A percentile compares a stretch with the other conserved stretches of the same genome.
These are phyloP conservation scores for Syzygium oleosum DNA, from an alignment of 345 rosid genomes.

Conservation along the genomic window DNA sequence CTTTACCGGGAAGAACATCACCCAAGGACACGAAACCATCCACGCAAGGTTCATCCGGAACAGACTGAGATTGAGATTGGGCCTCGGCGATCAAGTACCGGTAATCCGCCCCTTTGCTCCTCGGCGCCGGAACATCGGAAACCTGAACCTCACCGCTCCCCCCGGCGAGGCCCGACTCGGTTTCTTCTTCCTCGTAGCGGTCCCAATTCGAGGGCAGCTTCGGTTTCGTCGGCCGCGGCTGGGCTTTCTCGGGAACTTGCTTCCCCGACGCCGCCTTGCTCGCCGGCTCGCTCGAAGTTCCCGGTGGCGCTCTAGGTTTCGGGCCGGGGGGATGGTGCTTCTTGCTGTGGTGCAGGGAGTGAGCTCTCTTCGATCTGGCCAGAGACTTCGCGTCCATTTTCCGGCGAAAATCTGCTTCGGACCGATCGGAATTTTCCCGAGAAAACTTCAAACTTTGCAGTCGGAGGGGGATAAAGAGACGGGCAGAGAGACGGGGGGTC, in stretches of 20 bases:
- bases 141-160: neutral
- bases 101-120: constrained; percentile 86
- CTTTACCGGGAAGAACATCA: constrained; percentile 53
- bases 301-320: constrained; percentile 23
- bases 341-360: constrained; percentile 57
- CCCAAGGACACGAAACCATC: constrained; percentile 35
- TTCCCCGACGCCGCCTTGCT: constrained; percentile 12
- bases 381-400: constrained; percentile 67
- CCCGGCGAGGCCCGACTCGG: constrained; percentile 13
- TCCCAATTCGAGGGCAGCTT: constrained; percentile 72
- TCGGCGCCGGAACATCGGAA: constrained; percentile 35
- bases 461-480: neutral
- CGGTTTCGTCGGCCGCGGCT: constrained; percentile 1
- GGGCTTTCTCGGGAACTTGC: constrained; percentile 21
- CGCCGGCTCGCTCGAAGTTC: neutral
- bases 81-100: constrained; percentile 61
- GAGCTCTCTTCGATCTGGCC: constrained; percentile 89
- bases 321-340: constrained; percentile 36
- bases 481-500: neutral
- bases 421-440: neutral
- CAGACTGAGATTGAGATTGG: constrained; percentile 24
- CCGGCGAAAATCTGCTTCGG: neutral
- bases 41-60: constrained; percentile 2
- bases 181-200: constrained; percentile 48
- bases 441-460: neutral